Conservation (phyloP, 1,284 basidiomycete genomes). For the Boletus nobilissimus region DNA sequence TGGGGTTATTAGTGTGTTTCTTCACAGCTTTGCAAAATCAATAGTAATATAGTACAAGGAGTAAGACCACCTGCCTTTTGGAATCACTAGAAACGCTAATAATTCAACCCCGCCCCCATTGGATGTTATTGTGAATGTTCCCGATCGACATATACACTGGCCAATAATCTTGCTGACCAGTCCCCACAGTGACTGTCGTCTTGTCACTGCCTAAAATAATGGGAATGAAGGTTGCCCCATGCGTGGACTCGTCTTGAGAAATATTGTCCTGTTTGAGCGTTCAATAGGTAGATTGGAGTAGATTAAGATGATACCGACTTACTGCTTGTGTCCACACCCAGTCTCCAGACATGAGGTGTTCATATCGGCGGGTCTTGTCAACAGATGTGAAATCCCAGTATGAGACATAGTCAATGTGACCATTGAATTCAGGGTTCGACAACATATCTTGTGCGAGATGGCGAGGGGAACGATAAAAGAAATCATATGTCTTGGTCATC, state of each 20-base stretch:
- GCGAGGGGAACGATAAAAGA: slow-evolving; percentile 23
- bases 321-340: neutral
- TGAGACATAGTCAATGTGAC: slow-evolving; percentile 32
- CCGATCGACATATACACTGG: neutral
- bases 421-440: slow-evolving; percentile 29
- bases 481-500: slow-evolving; percentile 29
- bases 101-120: neutral
- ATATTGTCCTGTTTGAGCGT: neutral
- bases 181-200: neutral
- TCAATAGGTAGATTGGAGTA: neutral
- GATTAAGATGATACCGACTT: neutral
- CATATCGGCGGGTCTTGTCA: slow-evolving; percentile 1
- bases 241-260: neutral
- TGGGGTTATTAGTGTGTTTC: neutral
- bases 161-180: neutral
- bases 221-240: neutral
- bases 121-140: neutral
- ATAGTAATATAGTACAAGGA: neutral
- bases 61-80: neutral
- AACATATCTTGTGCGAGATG: slow-evolving; percentile 18
- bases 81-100: neutral
- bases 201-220: neutral
- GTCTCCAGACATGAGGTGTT: neutral
- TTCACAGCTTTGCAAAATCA: neutral
- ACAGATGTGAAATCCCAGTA: slow-evolving; percentile 18